Evolutionary conservation across 2,329 filamentous ascomycete genomes (phyloP).

Genomic region (Phialocephala sp.): DNA sequence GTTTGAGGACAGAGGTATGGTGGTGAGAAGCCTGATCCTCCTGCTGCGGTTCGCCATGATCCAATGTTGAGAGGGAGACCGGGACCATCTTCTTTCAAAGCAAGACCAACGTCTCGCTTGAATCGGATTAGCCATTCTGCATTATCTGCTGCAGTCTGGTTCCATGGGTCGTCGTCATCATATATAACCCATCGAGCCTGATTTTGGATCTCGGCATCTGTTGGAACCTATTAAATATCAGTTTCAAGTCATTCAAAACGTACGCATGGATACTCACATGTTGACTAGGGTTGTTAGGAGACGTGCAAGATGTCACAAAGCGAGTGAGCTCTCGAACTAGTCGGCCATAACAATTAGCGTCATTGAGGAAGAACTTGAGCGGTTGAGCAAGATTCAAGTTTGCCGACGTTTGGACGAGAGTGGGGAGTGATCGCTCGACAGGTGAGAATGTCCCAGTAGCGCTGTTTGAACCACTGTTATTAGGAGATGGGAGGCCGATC

Average conservation of each 20-base stretch:
- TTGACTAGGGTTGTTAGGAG: conserved; percentile 63
- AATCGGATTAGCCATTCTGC: conserved; percentile 67
- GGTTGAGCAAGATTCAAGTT: conserved; percentile 39
- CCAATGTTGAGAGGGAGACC: conserved; percentile 50
- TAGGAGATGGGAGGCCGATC: conserved; percentile 21
- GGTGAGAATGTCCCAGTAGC: conserved; percentile 9
- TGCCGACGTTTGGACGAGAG: conserved; percentile 35
- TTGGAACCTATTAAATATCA: conserved; percentile 46
- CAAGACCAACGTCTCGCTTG: conserved; percentile 62
- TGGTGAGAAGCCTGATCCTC: conserved; percentile 61
- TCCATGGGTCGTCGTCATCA: conserved; percentile 69
- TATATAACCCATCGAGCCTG: conserved; percentile 68
- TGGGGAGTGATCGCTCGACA: conserved; percentile 28
- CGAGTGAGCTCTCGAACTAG: conserved; percentile 59
- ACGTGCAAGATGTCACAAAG: conserved; percentile 59
- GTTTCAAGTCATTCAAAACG: neutral
- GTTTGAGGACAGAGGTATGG: conserved; percentile 57
- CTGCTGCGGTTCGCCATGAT: conserved; percentile 55
- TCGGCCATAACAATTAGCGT: conserved; percentile 65
- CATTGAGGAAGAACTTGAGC: conserved; percentile 56
- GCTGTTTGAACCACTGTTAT: conserved; percentile 1
- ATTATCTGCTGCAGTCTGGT: conserved; percentile 68
- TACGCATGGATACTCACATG: conserved; percentile 45
- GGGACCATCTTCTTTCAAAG: conserved; percentile 54
- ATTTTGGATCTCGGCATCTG: conserved; percentile 66